A percentile compares a stretch with the other conserved stretches of the same genome.
Evolutionary conservation across 805 yeast species (phyloP).

Genomic region (Candida maesae): DNA sequence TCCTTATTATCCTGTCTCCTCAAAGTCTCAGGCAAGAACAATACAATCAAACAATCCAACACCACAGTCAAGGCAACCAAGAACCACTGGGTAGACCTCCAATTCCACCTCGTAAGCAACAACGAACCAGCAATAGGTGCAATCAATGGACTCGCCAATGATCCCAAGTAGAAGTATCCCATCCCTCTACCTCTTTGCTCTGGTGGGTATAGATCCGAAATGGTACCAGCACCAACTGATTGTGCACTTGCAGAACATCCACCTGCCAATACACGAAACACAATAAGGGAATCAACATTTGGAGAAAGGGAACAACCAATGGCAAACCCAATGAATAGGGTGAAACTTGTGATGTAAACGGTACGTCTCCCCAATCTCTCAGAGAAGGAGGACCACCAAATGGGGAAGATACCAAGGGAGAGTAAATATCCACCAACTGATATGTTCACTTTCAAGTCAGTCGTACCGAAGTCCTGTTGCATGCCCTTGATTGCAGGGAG

Average conservation of each 20-base stretch:
- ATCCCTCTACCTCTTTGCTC: conserved; percentile 72
- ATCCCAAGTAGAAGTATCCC: conserved; percentile 79
- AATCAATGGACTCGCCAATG: conserved; percentile 72
- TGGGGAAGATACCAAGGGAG: conserved; percentile 72
- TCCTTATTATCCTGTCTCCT: conserved; percentile 52
- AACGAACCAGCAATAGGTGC: conserved; percentile 83
- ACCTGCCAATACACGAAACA: conserved; percentile 68
- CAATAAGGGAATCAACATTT: conserved; percentile 57
- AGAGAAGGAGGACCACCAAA: conserved; percentile 86
- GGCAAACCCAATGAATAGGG: conserved; percentile 58
- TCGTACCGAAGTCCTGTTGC: conserved; percentile 50
- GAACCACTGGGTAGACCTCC: conserved; percentile 90
- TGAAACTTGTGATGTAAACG: conserved; percentile 66
- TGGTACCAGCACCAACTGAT: conserved; percentile 86
- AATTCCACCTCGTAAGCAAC: conserved; percentile 66
- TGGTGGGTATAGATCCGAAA: conserved; percentile 65
- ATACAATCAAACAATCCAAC: conserved; percentile 43
- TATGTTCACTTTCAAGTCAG: conserved; percentile 62
- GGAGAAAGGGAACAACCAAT: conserved; percentile 71
- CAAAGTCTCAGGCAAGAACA: conserved; percentile 74
- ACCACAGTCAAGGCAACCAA: conserved; percentile 63
- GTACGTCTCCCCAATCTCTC: conserved; percentile 73
- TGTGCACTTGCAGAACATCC: conserved; percentile 85
- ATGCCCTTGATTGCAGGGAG: conserved; percentile 73
- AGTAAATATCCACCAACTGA: conserved; percentile 77